Evolutionary conservation across 2,329 filamentous ascomycete genomes (phyloP).

Genomic region (Dissoconium aciculare): DNA sequence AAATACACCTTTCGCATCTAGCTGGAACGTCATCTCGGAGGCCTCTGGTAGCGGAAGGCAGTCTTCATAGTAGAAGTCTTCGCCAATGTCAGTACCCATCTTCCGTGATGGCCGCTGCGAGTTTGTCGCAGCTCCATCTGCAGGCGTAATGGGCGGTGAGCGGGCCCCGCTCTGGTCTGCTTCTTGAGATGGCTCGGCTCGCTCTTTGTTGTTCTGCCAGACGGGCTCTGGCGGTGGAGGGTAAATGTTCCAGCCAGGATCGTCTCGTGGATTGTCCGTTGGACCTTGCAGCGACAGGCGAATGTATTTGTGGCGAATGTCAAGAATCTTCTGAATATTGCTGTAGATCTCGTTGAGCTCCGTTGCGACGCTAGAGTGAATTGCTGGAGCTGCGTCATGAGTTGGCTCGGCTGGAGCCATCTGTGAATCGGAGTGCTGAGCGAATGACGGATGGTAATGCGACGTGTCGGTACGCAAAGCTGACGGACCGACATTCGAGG

Average conservation of each 20-base stretch:
- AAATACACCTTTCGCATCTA: slow-evolving; percentile 77
- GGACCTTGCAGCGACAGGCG: slow-evolving; percentile 66
- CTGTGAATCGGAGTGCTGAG: slow-evolving; percentile 41
- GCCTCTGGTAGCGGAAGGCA: slow-evolving; percentile 56
- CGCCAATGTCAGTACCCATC: slow-evolving; percentile 76
- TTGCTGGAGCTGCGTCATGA: slow-evolving; percentile 43
- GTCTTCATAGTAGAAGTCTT: slow-evolving; percentile 77
- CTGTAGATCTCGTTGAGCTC: slow-evolving; percentile 78
- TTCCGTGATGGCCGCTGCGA: slow-evolving; percentile 47
- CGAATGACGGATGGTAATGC: slow-evolving; percentile 41
- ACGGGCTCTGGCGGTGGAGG: slow-evolving; percentile 82
- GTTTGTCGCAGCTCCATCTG: slow-evolving; percentile 12
- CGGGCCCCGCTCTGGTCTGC: slow-evolving; percentile 8
- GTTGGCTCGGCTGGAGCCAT: slow-evolving; percentile 45
- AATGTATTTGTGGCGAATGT: slow-evolving; percentile 80
- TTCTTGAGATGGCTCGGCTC: slow-evolving; percentile 8
- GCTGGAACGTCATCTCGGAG: slow-evolving; percentile 57
- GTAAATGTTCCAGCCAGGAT: slow-evolving; percentile 72
- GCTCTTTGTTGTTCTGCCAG: slow-evolving; percentile 44
- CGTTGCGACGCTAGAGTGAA: slow-evolving; percentile 63
- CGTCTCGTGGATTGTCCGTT: slow-evolving; percentile 77
- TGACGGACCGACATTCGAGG: slow-evolving; percentile 16
- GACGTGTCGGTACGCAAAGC: slow-evolving; percentile 36
- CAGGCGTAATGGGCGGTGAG: not conserved
- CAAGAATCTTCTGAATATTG: slow-evolving; percentile 79